Evolutionary conservation across 495 filamentous ascomycete species (phyloP).

Genomic region (Aspergillus biplanus): DNA sequence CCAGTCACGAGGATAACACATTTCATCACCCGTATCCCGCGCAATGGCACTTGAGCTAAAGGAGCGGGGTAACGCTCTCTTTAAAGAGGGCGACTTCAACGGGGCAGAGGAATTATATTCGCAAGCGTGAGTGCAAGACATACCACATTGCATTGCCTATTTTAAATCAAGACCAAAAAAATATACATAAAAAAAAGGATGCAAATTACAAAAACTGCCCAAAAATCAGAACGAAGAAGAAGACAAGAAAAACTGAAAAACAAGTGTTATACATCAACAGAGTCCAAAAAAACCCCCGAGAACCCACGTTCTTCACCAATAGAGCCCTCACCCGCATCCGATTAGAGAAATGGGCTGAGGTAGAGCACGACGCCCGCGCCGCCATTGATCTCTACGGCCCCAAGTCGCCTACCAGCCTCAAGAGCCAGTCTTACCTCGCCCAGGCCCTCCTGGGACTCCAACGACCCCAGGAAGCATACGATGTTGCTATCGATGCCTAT

Average conservation of each 20-base stretch:
- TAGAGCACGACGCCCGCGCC: conserved; percentile 75
- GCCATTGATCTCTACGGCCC: conserved; percentile 67
- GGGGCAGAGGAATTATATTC: conserved; percentile 80
- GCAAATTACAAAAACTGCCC: too few species aligned
- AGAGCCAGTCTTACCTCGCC: conserved; percentile 82
- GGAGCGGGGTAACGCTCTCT: conserved; percentile 55
- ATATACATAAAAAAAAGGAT: too few species aligned
- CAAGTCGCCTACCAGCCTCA: conserved; percentile 60
- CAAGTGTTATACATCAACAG: conserved; percentile 24
- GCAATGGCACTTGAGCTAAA: conserved; percentile 49
- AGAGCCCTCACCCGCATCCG: conserved; percentile 82
- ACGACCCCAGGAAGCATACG: conserved; percentile 74
- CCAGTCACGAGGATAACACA: background rate
- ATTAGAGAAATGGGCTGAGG: conserved; percentile 71
- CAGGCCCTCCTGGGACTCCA: conserved; percentile 78
- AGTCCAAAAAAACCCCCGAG: conserved; percentile 51
- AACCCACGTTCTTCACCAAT: conserved; percentile 72
- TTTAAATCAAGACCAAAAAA: too few species aligned
- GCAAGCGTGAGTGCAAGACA: conserved; percentile 67
- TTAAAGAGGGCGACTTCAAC: conserved; percentile 68
- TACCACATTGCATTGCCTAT: background rate
- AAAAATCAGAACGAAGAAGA: conserved; percentile 2
- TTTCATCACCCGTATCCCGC: background rate
- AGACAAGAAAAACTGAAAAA: conserved; percentile 6
- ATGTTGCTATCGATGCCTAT: conserved; percentile 75